Evolutionary conservation across 2,329 filamentous ascomycete species (phyloP).

Genomic region (Ambrosiella xylebori): DNA sequence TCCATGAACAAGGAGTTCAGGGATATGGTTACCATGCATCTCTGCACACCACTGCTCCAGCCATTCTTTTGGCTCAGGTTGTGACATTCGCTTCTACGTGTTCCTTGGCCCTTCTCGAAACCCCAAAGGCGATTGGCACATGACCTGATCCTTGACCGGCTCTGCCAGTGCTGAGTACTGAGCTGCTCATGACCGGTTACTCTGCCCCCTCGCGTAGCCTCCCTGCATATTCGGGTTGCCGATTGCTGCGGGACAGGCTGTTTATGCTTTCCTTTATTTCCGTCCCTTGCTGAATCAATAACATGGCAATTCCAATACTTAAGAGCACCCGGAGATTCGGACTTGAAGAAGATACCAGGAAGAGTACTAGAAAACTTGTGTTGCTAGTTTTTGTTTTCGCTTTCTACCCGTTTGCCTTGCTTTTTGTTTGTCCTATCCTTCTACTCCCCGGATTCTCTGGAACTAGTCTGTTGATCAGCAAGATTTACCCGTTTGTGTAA

Average conservation of each 20-base stretch:
- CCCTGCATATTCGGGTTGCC: too few species aligned
- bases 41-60: too few species aligned
- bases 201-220: too few species aligned
- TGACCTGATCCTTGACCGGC: too few species aligned
- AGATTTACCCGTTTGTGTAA: not conserved
- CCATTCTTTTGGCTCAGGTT: too few species aligned
- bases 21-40: not conserved
- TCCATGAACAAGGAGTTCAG: not conserved
- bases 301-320: not conserved
- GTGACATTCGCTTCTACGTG: too few species aligned
- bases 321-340: not conserved
- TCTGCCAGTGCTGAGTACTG: too few species aligned
- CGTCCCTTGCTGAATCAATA: not conserved
- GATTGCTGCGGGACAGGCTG: not conserved
- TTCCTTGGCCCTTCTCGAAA: too few species aligned
- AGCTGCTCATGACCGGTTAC: too few species aligned
- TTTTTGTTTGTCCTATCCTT: not conserved
- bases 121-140: too few species aligned
- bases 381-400: not conserved
- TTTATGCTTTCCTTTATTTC: not conserved
- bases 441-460: not conserved
- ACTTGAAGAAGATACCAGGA: slow-evolving; percentile 10
- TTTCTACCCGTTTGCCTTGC: not conserved
- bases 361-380: slow-evolving; percentile 8
- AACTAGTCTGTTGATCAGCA: not conserved